Evolutionary conservation across 768 basidiomycete genomes (phyloP), one percentile per base, ranked within the genome.

Genomic region (Tricholoma furcatifolium): DNA sequence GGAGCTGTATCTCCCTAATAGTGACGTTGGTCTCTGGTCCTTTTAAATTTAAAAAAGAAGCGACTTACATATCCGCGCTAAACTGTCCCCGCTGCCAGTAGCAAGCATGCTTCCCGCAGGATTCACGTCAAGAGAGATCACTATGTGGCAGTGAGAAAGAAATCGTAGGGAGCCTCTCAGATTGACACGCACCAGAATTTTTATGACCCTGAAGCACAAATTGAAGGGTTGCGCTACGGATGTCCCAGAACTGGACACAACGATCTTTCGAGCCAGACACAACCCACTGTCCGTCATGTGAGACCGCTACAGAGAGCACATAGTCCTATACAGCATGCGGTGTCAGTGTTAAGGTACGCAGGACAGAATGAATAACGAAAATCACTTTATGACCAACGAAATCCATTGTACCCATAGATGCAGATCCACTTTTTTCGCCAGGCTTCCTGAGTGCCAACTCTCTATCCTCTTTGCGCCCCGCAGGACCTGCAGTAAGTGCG

Each of bases 261-360:
- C 97, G 89, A 67, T 99, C 97, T 71, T 98, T 98, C 2, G 80
- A 80, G 0, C 97, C 96, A 9, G 92, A 94, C 6, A 96, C 95
- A 60, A 98, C 87, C 91, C 93, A 83, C 58, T 90, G 84, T 2
- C 91, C 92, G 65, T 98, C 95, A 56, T 93, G 89, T 35, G 91
- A 93, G 31, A 94, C 91, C 14, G 68, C 75, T 4, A 82, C 78
- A 4, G 77, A 78, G 12, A 82, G 67, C 15, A 82, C 79, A 57
- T 80, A 80, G 58, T 80, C 78, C 72, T 96, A 80, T 23, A 21
- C 21, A 60, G 17, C 0, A 34, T 31, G n/a, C 14, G 6, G 8
- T 31, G 21, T 14, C 20, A 50, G 38, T 32, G 12, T 35, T 50
- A 32, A 23, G 1, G 7, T n/a, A 3, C 40, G 36, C 15, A 36